Conservation (phyloP, 179 eudicot species). For the Spinacia oleracea region DNA sequence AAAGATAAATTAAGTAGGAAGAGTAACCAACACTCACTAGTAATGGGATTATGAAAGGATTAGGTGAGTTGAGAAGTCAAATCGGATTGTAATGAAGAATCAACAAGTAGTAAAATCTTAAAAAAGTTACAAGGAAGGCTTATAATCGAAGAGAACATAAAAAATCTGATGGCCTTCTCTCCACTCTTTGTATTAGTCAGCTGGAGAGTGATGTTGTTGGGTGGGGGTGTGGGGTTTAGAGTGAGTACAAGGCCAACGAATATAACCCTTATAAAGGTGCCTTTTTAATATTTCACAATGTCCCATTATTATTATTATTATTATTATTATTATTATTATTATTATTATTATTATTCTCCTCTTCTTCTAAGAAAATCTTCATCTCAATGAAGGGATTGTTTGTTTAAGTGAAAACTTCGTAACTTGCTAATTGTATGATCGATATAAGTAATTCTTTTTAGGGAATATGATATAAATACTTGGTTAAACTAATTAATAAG, state of each 20-base stretch:
- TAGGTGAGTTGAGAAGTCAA: conserved; percentile 18
- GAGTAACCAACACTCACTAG: background rate
- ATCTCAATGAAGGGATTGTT: too few species aligned
- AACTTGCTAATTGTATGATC: too few species aligned
- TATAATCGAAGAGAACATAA: conserved; percentile 29
- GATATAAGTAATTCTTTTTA: too few species aligned
- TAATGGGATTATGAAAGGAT: background rate
- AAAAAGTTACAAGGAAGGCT: conserved; percentile 6
- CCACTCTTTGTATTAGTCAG: conserved; percentile 15
- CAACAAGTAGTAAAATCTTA: background rate
- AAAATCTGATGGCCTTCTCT: conserved; percentile 21
- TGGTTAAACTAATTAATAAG: too few species aligned
- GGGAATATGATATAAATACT: too few species aligned
- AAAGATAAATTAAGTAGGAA: background rate
- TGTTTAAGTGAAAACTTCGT: too few species aligned
- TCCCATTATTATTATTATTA: background rate
- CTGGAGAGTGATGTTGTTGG: conserved; percentile 14
- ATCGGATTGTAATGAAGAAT: background rate
- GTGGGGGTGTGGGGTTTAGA: conserved; percentile 26
- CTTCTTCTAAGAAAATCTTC: too few species aligned
- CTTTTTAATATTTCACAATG: background rate
- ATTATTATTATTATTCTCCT: too few species aligned
- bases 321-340: too few species aligned
- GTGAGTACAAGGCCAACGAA: conserved; percentile 30
- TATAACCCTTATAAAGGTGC: conserved; percentile 16